These are phyloP conservation scores for Crithidia bombi DNA, from an alignment of 208 protist species.

Conservation along the genomic window DNA sequence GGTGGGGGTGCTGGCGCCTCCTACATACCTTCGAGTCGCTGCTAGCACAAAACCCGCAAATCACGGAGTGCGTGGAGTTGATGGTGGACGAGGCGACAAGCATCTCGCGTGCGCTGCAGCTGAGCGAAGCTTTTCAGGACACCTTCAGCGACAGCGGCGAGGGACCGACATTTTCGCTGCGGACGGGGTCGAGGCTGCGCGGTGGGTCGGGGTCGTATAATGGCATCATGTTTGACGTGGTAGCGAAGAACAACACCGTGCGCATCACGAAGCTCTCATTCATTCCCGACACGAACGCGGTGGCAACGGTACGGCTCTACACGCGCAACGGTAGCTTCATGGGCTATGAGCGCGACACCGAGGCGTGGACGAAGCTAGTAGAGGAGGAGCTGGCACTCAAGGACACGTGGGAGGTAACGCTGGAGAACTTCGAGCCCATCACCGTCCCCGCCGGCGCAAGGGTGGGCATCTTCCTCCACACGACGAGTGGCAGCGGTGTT, in stretches of 20 bases:
- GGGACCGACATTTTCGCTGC: constrained; percentile 57
- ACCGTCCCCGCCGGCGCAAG: constrained; percentile 63
- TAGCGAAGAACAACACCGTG: constrained; percentile 72
- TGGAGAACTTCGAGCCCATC: constrained; percentile 79
- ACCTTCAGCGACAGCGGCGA: constrained; percentile 47
- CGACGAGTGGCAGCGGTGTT: constrained; percentile 79
- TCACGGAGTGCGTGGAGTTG: constrained; percentile 33
- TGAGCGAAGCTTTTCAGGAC: constrained; percentile 59
- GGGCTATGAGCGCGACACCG: constrained; percentile 58
- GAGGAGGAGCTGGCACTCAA: constrained; percentile 58
- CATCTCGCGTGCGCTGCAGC: constrained; percentile 61
- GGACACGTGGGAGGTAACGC: constrained; percentile 54
- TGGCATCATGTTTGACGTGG: constrained; percentile 92
- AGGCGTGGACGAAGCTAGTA: constrained; percentile 63
- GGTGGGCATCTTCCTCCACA: constrained; percentile 84
- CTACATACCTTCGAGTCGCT: constrained; percentile 35
- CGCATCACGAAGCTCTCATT: constrained; percentile 80
- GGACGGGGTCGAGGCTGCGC: constrained; percentile 54
- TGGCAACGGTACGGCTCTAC: constrained; percentile 73
- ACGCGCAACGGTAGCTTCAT: constrained; percentile 73
- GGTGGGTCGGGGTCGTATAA: constrained; percentile 81
- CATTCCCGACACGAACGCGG: constrained; percentile 75
- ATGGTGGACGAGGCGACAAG: constrained; percentile 41
- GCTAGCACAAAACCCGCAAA: constrained; percentile 30
- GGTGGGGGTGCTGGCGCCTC: constrained; percentile 65